Conservation (phyloP, 108 stramenopile genomes). For the Pseudonitzschia pungens region DNA sequence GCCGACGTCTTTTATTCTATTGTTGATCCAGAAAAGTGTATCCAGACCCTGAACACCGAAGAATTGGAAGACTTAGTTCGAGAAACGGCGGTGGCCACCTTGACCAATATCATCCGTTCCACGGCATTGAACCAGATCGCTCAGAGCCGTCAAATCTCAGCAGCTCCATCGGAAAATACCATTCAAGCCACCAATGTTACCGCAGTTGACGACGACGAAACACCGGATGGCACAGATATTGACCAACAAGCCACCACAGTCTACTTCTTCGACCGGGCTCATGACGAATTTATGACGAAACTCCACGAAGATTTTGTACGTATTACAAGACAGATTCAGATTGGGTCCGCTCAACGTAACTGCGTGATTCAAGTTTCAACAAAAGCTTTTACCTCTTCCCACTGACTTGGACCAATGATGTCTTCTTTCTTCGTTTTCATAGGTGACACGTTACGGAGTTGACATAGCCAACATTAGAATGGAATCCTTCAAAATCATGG, state of each 20-base stretch:
- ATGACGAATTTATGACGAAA: conserved; percentile 39
- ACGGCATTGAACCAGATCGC: conserved; percentile 41
- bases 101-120: conserved; percentile 43
- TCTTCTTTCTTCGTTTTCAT: background rate
- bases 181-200: background rate
- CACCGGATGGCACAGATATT: background rate
- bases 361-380: too few relatives aligned
- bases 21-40: conserved; percentile 41
- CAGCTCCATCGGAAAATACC: conserved; percentile 3
- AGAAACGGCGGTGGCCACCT: conserved; percentile 38
- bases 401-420: background rate
- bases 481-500: conserved; percentile 48
- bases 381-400: background rate
- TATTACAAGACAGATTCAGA: background rate
- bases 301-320: conserved; percentile 35
- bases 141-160: conserved; percentile 25
- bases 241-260: background rate
- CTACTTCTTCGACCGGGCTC: conserved; percentile 30
- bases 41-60: conserved; percentile 26
- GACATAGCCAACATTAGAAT: conserved; percentile 39
- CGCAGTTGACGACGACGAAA: conserved; percentile 3
- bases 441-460: conserved; percentile 12
- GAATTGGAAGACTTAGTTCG: conserved; percentile 38
- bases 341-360: too few relatives aligned
- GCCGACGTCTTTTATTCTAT: conserved; percentile 47